Conservation (phyloP, 768 basidiomycete genomes). For the Phlebiopsis flavidoalba region DNA sequence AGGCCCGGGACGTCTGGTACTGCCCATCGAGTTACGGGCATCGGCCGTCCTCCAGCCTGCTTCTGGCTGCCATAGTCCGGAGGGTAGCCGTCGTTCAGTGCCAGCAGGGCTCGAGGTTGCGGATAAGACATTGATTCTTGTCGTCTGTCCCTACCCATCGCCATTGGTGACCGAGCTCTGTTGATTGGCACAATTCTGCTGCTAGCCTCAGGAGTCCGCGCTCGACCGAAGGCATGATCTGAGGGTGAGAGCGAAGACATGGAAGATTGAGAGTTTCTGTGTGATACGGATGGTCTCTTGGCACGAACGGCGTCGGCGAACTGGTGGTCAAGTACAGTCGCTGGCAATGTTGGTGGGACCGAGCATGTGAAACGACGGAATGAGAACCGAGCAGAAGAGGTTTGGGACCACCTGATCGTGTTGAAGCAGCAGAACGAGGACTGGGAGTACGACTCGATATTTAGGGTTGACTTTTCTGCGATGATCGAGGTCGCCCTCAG, state of each 20-base stretch:
- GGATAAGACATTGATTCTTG: constrained; percentile 34
- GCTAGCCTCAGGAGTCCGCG: constrained; percentile 34
- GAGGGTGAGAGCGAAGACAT: constrained; percentile 59
- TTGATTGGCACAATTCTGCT: constrained; percentile 63
- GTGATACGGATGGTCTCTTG: constrained; percentile 24
- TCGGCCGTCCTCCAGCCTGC: constrained; percentile 28
- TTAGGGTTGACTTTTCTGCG: background rate
- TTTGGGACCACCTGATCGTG: constrained; percentile 38
- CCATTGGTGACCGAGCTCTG: constrained; percentile 71
- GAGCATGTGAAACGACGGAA: constrained; percentile 20
- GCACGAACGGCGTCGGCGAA: constrained; percentile 18
- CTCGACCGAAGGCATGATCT: constrained; percentile 29
- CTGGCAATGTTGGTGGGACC: constrained; percentile 17
- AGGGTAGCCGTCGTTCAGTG: constrained; percentile 13
- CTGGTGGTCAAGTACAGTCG: constrained; percentile 12
- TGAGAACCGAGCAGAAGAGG: constrained; percentile 60
- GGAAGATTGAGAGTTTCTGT: constrained; percentile 58
- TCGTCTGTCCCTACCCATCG: constrained; percentile 32
- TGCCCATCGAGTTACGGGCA: constrained; percentile 34
- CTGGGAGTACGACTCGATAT: constrained; percentile 29
- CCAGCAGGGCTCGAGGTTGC: constrained; percentile 27
- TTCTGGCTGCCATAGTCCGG: constrained; percentile 12
- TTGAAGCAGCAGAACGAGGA: background rate
- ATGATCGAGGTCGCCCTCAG: constrained; percentile 1
- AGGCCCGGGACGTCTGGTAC: constrained; percentile 24